A percentile compares a stretch with the other conserved stretches of the same genome.
These are phyloP conservation scores for Corylus heterophylla DNA, from an alignment of 306 rosid species.

Conservation along the genomic window DNA sequence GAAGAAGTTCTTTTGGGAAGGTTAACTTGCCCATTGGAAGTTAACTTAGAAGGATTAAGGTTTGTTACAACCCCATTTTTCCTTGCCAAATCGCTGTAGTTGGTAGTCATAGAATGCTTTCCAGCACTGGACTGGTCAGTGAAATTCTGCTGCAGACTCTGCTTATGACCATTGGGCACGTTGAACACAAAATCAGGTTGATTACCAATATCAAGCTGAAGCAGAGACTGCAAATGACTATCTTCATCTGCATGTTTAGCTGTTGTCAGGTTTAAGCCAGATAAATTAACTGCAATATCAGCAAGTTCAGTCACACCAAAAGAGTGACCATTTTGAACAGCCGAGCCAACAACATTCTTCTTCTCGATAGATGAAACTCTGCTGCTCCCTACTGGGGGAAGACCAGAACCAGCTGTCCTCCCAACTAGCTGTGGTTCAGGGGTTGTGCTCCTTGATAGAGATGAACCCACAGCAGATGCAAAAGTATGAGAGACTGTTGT, in stretches of 20 bases:
- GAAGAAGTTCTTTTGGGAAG: constrained; percentile 73
- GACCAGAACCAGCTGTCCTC: constrained; percentile 56
- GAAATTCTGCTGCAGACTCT: constrained; percentile 39
- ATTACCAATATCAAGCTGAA: constrained; percentile 52
- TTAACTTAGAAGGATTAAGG: constrained; percentile 38
- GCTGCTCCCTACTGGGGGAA: constrained; percentile 65
- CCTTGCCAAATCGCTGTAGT: constrained; percentile 46
- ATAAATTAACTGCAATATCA: constrained; percentile 56
- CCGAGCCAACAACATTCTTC: constrained; percentile 44
- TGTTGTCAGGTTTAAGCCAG: constrained; percentile 65
- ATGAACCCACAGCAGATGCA: constrained; percentile 56
- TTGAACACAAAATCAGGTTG: constrained; percentile 51
- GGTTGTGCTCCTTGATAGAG: constrained; percentile 66
- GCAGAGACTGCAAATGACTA: constrained; percentile 54
- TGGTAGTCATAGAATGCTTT: constrained; percentile 19
- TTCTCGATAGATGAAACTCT: constrained; percentile 52
- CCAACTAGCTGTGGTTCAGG: constrained; percentile 78
- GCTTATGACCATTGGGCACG: constrained; percentile 37
- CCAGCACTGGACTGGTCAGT: constrained; percentile 27
- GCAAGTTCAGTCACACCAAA: constrained; percentile 56
- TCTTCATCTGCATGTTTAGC: constrained; percentile 62
- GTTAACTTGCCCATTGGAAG: constrained; percentile 50
- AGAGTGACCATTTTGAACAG: constrained; percentile 50
- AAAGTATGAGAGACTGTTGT: constrained; percentile 47
- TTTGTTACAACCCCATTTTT: constrained; percentile 51